These are phyloP conservation scores for Polymyxa betae DNA, from an alignment of 208 protist species.

Conservation along the genomic window DNA sequence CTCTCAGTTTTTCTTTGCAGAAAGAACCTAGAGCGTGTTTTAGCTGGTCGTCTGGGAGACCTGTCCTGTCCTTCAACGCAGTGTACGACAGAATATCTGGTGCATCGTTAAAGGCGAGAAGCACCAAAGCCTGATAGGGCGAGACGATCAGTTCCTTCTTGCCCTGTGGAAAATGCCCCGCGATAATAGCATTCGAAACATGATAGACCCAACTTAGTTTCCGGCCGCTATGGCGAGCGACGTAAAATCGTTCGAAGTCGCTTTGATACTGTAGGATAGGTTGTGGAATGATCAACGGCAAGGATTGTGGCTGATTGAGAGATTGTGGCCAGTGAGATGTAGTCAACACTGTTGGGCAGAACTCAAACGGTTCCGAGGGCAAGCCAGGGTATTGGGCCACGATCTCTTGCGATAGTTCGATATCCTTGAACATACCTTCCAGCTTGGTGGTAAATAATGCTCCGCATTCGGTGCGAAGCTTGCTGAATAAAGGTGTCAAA, in stretches of 20 bases:
- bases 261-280: neutral
- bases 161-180: neutral
- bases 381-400: neutral
- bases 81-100: neutral
- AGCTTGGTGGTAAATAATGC: constrained; percentile 36
- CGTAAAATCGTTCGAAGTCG: neutral
- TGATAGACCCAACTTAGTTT: constrained; percentile 29
- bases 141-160: constrained; percentile 30
- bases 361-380: neutral
- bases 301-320: neutral
- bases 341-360: neutral
- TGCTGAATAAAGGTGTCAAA: neutral
- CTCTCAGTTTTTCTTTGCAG: neutral
- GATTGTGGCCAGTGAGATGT: neutral
- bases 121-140: constrained; percentile 25
- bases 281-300: neutral
- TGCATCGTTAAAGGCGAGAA: constrained; percentile 26
- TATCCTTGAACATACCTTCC: constrained; percentile 57
- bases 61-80: neutral
- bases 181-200: neutral
- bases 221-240: neutral
- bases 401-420: constrained; percentile 19
- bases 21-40: constrained; percentile 45
- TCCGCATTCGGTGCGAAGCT: constrained; percentile 41
- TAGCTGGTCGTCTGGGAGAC: neutral